These are phyloP conservation scores for Syzygium aqueum DNA, from an alignment of 345 rosid genomes.

Conservation along the genomic window DNA sequence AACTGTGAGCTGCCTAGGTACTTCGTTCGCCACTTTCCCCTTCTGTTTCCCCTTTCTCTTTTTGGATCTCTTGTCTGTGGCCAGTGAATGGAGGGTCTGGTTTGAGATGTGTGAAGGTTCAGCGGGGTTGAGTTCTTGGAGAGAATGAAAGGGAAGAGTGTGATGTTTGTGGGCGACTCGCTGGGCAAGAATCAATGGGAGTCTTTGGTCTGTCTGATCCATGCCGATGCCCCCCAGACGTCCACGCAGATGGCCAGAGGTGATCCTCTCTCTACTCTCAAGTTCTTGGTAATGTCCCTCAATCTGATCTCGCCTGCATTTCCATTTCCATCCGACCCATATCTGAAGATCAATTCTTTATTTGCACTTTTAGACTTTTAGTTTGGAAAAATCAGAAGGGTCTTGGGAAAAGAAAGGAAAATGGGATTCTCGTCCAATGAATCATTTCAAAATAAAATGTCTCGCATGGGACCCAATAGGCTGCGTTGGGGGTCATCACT, in stretches of 20 bases:
- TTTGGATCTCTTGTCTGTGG: not conserved
- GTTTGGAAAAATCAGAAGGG: not conserved
- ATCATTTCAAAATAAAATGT: not conserved
- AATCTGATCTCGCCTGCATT: not conserved
- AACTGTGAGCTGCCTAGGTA: constrained; percentile 86
- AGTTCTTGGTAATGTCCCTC: constrained; percentile 40
- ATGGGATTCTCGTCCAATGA: not conserved
- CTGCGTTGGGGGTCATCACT: not conserved
- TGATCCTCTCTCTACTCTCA: constrained; percentile 72
- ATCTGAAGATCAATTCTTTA: not conserved
- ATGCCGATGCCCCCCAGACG: constrained; percentile 42
- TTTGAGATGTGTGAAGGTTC: constrained; percentile 36
- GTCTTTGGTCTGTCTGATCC: constrained; percentile 77
- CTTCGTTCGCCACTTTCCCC: not conserved
- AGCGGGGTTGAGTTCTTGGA: constrained; percentile 57
- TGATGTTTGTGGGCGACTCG: constrained; percentile 96
- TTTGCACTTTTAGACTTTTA: not conserved
- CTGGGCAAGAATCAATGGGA: constrained; percentile 88
- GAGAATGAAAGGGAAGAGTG: constrained; percentile 56
- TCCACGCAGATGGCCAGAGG: constrained; percentile 49
- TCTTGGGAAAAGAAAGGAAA: not conserved
- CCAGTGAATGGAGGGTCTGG: not conserved
- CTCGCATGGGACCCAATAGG: not conserved
- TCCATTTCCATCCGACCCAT: not conserved
- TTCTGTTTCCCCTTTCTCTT: not conserved